These are phyloP conservation scores for Elongisporangium senticosum DNA, from an alignment of 352 stramenopile species.

Conservation along the genomic window DNA sequence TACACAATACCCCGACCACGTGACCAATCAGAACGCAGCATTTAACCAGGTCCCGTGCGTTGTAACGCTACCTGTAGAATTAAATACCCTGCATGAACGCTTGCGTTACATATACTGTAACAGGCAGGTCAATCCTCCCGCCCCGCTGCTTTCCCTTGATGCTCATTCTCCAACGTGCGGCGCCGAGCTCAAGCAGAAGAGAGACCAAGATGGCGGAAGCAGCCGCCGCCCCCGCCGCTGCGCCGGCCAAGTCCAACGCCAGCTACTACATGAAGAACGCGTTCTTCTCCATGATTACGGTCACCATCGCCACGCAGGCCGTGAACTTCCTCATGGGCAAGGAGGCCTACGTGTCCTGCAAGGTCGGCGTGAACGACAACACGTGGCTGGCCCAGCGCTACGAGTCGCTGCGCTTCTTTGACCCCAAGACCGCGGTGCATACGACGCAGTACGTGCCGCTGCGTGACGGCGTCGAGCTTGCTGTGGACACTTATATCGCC, in stretches of 20 bases:
- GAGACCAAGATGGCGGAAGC: slow-evolving; percentile 23
- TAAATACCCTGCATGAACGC: too few relatives aligned
- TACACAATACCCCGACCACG: too few relatives aligned
- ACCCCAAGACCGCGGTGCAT: slow-evolving; percentile 64
- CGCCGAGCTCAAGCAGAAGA: too few relatives aligned
- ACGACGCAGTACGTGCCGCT: slow-evolving; percentile 71
- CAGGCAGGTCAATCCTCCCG: too few relatives aligned
- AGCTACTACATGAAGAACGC: slow-evolving; percentile 72
- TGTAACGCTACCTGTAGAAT: too few relatives aligned
- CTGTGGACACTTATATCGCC: slow-evolving; percentile 67
- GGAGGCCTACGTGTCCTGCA: slow-evolving; percentile 54
- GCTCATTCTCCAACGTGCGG: too few relatives aligned
- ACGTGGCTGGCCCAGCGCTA: slow-evolving; percentile 63
- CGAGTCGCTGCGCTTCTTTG: slow-evolving; percentile 69
- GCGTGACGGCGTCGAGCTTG: slow-evolving; percentile 62
- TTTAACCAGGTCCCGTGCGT: too few relatives aligned
- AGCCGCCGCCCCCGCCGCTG: slow-evolving; percentile 11
- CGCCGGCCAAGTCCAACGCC: slow-evolving; percentile 25
- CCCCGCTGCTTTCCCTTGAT: too few relatives aligned
- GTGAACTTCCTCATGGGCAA: slow-evolving; percentile 57
- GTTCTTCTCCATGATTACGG: slow-evolving; percentile 69
- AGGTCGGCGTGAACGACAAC: slow-evolving; percentile 67
- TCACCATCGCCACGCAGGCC: slow-evolving; percentile 47
- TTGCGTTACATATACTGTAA: too few relatives aligned
- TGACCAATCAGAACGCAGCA: too few relatives aligned